These are phyloP conservation scores for Yamadazyma diddensiae DNA, from an alignment of 1,139 yeast genomes.

Conservation along the genomic window DNA sequence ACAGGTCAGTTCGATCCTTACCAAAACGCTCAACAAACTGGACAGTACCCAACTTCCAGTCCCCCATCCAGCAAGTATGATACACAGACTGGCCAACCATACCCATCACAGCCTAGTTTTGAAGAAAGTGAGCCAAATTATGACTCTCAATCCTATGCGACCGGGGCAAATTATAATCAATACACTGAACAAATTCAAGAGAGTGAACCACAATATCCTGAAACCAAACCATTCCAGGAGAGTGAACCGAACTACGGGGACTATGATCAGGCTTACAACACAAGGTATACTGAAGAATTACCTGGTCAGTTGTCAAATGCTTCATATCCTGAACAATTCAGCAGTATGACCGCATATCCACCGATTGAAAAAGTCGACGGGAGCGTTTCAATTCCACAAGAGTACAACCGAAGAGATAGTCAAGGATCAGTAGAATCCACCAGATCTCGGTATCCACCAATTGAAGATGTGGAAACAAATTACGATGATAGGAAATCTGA, in stretches of 20 bases:
- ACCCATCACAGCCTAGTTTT: conserved; percentile 3
- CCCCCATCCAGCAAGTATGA: too few species aligned
- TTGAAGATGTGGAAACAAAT: conserved; percentile 11
- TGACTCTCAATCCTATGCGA: not conserved
- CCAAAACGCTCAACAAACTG: too few species aligned
- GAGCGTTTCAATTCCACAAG: not conserved
- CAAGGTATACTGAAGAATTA: too few species aligned
- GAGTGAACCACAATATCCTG: not conserved
- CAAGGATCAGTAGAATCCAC: conserved; percentile 12
- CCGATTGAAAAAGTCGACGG: conserved; percentile 6
- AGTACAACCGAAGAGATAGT: conserved; percentile 3
- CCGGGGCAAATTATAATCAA: not conserved
- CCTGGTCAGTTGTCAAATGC: not conserved
- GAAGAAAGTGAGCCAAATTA: conserved; percentile 6
- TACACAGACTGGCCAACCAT: not conserved
- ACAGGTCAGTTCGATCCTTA: too few species aligned
- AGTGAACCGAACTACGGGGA: not conserved
- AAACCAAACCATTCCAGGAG: not conserved
- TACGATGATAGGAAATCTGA: not conserved
- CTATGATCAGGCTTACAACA: too few species aligned
- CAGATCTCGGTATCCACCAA: conserved; percentile 15
- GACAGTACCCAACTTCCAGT: too few species aligned
- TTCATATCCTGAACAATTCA: conserved; percentile 2
- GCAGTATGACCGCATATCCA: conserved; percentile 11
- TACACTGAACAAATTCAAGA: not conserved